Evolutionary conservation across 257 asterid genomes (phyloP), one percentile per base, ranked within the genome.

Genomic region (Solanum sitiens): DNA sequence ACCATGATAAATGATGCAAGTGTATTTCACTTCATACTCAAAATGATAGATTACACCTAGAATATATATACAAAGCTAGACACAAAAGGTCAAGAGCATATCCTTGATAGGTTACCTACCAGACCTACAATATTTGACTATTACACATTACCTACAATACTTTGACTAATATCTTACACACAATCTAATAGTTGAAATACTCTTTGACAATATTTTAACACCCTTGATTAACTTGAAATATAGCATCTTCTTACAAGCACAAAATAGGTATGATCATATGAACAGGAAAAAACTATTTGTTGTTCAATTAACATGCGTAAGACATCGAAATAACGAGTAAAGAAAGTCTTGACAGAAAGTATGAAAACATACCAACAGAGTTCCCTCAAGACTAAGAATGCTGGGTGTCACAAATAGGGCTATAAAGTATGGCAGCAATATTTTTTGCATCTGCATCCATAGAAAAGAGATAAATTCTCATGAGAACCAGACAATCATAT

Each of bases 351-450:
- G 67, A 8, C 40, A 79, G 40, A 2, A 9, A 45, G 70, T 18
- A 32, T 80, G 33, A 50, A 9, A 9, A 20, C 94, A 44, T 91
- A 95, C 99, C 93, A 97, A 86, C 88, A 97, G 89, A 42, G 99
- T 95, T 87, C 99, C 99, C 93, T 97, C 99, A 40, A 95, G 98
- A 94, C 99, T 93, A 88, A 95, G 99, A 42, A 96, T 96, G 91
- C 95, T 93, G 74, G 99, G 99, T 25, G 98, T 93, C 87, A 97
- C 90, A 50, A 92, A 94, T 23, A 95, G 95, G 37, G 99, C 94
- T 72, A 95, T 92, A 89, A 93, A 94, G 94, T 89, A 97, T n/a
- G 98, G 99, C 86, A 97, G 86, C 95, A 97, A 89, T 82, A 95
- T 95, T 92, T 92, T 92, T 92, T 95, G 99, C 98, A 95, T 95